phyloP scores from a whole-genome alignment of 2,329 filamentous ascomycete genomes.

The Nigrograna mackinnonii region DNA sequence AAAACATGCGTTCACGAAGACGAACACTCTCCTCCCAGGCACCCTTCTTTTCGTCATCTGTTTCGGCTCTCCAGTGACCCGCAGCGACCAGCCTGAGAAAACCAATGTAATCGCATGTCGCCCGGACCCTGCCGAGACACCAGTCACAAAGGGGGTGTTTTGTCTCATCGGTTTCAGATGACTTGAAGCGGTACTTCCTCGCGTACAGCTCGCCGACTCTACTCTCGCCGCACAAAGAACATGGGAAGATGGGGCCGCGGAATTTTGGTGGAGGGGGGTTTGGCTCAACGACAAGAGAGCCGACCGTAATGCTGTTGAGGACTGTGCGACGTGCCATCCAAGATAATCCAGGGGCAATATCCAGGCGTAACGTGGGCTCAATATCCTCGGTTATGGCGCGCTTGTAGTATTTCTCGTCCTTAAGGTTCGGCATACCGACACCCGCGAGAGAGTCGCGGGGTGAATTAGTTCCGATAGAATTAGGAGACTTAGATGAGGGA shows the following conservation, averaged over 20 bases:
- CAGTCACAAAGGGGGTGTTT: constrained; percentile 89
- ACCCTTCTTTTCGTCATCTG: constrained; percentile 79
- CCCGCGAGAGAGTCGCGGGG: constrained; percentile 33
- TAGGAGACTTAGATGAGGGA: constrained; percentile 55
- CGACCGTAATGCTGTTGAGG: constrained; percentile 79
- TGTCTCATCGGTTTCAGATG: constrained; percentile 82
- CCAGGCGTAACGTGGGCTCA: constrained; percentile 88
- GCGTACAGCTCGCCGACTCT: constrained; percentile 72
- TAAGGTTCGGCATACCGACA: constrained; percentile 63
- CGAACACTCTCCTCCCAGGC: constrained; percentile 96
- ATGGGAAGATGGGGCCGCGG: constrained; percentile 66
- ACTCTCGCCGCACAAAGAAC: constrained; percentile 85
- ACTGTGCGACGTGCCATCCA: constrained; percentile 91
- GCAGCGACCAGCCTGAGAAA: constrained; percentile 92
- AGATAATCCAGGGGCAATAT: constrained; percentile 85
- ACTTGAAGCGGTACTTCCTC: constrained; percentile 85
- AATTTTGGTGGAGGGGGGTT: constrained; percentile 55
- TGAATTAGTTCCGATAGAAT: constrained; percentile 32
- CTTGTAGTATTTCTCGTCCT: constrained; percentile 95
- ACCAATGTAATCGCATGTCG: constrained; percentile 89
- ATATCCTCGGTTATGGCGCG: constrained; percentile 86
- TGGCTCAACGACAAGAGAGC: constrained; percentile 86
- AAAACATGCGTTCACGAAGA: constrained; percentile 94
- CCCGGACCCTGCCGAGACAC: constrained; percentile 80
- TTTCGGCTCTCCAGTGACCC: constrained; percentile 85